A percentile compares a stretch with the other conserved stretches of the same genome.
These are phyloP conservation scores for Leccinum longicurvipes DNA, from an alignment of 768 basidiomycete genomes.

Conservation along the genomic window DNA sequence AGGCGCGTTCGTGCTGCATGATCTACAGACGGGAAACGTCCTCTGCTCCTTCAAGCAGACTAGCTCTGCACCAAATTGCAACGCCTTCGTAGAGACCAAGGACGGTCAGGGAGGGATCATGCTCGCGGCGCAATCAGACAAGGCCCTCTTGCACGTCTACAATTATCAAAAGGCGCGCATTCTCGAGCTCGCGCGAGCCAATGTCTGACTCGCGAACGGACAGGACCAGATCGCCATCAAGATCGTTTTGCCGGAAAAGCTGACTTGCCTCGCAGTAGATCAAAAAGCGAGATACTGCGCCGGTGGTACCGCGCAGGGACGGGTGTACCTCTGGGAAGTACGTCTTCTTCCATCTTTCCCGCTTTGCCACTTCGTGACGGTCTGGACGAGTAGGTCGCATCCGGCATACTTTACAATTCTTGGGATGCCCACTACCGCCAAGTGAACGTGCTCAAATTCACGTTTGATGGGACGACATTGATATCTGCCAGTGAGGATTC, in stretches of 20 bases:
- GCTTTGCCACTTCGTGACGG: constrained; percentile 16
- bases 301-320: constrained; percentile 83
- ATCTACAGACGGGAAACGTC: constrained; percentile 70
- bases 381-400: constrained; percentile 58
- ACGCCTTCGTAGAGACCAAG: constrained; percentile 63
- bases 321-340: constrained; percentile 96
- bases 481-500: constrained; percentile 91
- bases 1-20: constrained; percentile 73
- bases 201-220: neutral
- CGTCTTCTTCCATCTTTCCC: constrained; percentile 28
- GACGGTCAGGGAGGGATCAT: constrained; percentile 80
- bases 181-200: neutral
- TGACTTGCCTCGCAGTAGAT: constrained; percentile 78
- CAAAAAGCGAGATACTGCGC: constrained; percentile 73
- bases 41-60: constrained; percentile 91
- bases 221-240: constrained; percentile 90
- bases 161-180: constrained; percentile 82
- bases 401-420: constrained; percentile 88
- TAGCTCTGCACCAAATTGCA: constrained; percentile 58
- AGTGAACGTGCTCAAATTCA: constrained; percentile 80
- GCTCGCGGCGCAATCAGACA: constrained; percentile 82
- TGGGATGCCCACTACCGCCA: constrained; percentile 97
- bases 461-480: constrained; percentile 74
- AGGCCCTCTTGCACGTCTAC: constrained; percentile 86
- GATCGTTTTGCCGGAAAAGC: constrained; percentile 85